A percentile compares a stretch with the other conserved stretches of the same genome.
Conservation (phyloP, 2,329 filamentous ascomycete genomes). For the Colletotrichum sidae region DNA sequence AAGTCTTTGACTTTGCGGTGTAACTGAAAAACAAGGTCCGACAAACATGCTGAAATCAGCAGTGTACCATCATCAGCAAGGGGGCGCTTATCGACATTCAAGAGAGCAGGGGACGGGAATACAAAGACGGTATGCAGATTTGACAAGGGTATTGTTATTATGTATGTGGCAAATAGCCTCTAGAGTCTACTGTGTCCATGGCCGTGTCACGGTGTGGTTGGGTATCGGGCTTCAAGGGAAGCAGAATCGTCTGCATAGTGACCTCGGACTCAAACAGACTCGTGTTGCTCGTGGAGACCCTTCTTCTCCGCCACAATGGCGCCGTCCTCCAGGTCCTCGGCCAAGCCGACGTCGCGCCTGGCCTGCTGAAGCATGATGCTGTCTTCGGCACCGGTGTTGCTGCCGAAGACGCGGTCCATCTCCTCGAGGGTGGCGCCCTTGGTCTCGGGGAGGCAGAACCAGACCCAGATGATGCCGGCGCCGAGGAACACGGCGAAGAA, state of each 20-base stretch:
- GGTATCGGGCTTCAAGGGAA: conserved; percentile 1
- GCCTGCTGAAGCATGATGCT: conserved; percentile 40
- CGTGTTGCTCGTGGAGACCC: conserved; percentile 16
- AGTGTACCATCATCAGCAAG: too few species aligned
- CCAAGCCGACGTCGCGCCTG: conserved; percentile 40
- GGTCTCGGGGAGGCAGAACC: conserved; percentile 65
- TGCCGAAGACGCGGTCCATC: conserved; percentile 64
- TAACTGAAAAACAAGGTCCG: too few species aligned
- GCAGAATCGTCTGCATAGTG: neutral
- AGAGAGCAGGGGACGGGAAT: too few species aligned
- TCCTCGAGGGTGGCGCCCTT: conserved; percentile 66
- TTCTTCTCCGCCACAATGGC: conserved; percentile 39
- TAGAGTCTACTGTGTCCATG: too few species aligned
- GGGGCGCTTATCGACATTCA: too few species aligned
- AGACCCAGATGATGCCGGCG: conserved; percentile 59
- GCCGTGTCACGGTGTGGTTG: neutral
- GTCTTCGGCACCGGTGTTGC: conserved; percentile 48
- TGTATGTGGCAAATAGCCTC: too few species aligned
- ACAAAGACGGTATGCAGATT: too few species aligned
- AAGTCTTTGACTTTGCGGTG: too few species aligned
- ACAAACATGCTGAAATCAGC: too few species aligned
- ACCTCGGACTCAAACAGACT: conserved; percentile 7
- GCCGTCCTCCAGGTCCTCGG: conserved; percentile 29
- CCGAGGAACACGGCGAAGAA: conserved; percentile 66
- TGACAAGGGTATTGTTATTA: too few species aligned